A percentile compares a stretch with the other conserved stretches of the same genome.
phyloP scores from a whole-genome alignment of 768 basidiomycete genomes.

The Tulasnella calospora region DNA sequence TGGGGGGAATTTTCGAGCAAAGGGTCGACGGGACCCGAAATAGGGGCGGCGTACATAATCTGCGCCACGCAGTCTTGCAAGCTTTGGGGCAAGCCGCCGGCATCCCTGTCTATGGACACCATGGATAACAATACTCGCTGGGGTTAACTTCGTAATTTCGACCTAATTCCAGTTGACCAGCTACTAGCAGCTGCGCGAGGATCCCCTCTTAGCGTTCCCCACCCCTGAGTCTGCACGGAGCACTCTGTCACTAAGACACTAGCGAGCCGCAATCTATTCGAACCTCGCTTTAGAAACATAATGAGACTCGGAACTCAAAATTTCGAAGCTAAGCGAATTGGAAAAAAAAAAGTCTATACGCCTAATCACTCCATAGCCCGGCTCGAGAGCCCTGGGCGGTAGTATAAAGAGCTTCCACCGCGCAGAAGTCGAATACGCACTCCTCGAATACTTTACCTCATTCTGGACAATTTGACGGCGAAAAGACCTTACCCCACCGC shows the following conservation, averaged over 20 bases:
- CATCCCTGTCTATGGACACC: not conserved
- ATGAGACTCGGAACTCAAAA: not conserved
- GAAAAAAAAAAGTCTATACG: not conserved
- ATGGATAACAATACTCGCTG: not conserved
- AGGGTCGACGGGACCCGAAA: not conserved
- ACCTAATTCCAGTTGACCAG: not conserved
- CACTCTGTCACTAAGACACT: too few relatives aligned
- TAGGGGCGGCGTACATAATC: not conserved
- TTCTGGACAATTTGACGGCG: slow-evolving; percentile 94
- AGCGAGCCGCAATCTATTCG: too few relatives aligned
- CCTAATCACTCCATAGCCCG: too few relatives aligned
- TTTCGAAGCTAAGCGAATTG: too few relatives aligned
- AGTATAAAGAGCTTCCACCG: too few relatives aligned
- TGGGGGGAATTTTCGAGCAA: not conserved
- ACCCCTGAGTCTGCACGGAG: too few relatives aligned
- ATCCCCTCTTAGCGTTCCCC: too few relatives aligned
- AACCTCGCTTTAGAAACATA: not conserved
- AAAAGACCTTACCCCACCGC: slow-evolving; percentile 88
- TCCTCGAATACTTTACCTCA: slow-evolving; percentile 54
- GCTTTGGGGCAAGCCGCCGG: not conserved
- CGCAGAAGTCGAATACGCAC: too few relatives aligned
- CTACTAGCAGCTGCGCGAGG: too few relatives aligned
- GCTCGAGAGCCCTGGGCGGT: too few relatives aligned
- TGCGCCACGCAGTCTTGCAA: not conserved
- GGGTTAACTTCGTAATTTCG: not conserved